Evolutionary conservation across 1,284 basidiomycete species (phyloP).

Genomic region (Moesziomyces sp.): DNA sequence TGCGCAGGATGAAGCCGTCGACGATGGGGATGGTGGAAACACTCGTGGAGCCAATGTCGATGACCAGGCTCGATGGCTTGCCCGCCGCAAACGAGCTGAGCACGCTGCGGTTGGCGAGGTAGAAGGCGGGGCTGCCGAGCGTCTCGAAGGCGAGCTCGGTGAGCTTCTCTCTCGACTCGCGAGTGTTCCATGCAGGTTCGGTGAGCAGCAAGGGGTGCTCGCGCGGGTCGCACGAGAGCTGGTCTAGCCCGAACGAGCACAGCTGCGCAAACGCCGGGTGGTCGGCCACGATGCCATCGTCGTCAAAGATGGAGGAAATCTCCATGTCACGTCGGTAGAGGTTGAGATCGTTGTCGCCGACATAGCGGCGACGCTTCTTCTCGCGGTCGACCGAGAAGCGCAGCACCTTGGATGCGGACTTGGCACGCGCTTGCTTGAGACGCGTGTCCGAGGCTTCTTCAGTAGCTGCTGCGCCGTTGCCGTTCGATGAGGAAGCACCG

Average conservation of each 20-base stretch:
- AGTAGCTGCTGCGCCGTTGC: constrained; percentile 19
- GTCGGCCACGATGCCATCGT: constrained; percentile 76
- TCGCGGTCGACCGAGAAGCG: constrained; percentile 44
- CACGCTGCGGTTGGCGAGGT: constrained; percentile 95
- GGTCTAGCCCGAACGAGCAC: constrained; percentile 44
- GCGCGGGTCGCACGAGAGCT: constrained; percentile 65
- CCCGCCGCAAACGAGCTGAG: constrained; percentile 97
- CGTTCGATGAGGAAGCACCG: constrained; percentile 15
- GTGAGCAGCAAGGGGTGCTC: constrained; percentile 94
- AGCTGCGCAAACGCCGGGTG: constrained; percentile 44
- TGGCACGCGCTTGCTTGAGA: constrained; percentile 36
- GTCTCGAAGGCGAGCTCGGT: constrained; percentile 97
- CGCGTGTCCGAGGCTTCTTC: constrained; percentile 33
- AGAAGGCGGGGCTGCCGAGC: constrained; percentile 92
- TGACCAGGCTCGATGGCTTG: constrained; percentile 92
- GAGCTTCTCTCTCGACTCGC: constrained; percentile 87
- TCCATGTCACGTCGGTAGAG: constrained; percentile 91
- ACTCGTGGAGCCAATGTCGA: constrained; percentile 89
- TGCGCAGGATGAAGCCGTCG: constrained; percentile 95
- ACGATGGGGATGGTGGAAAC: constrained; percentile 93
- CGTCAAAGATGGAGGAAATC: constrained; percentile 80
- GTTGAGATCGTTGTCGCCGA: constrained; percentile 91
- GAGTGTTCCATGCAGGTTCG: constrained; percentile 95
- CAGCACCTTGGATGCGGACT: constrained; percentile 33
- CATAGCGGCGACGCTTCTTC: constrained; percentile 75